phyloP scores from a whole-genome alignment of 208 protist genomes.

The Crithidia bombi region DNA sequence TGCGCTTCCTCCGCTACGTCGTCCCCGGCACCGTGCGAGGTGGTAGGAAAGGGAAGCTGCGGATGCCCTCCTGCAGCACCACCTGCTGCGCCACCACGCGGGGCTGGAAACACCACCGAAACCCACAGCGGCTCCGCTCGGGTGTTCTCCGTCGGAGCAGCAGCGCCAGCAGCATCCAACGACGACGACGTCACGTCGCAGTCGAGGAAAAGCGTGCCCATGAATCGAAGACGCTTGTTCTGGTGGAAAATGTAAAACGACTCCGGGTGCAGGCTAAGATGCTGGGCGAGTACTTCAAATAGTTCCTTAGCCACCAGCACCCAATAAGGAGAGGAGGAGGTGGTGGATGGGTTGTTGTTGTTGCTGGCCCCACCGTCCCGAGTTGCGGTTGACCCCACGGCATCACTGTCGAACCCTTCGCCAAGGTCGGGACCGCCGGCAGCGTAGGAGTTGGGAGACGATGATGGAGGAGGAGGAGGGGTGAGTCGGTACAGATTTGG shows the following conservation, averaged over 20 bases:
- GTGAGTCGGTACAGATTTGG: slow-evolving; percentile 19
- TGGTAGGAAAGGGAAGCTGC: not conserved
- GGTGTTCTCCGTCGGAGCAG: slow-evolving; percentile 17
- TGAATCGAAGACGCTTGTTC: slow-evolving; percentile 71
- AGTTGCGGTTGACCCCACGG: too few relatives aligned
- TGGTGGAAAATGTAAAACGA: slow-evolving; percentile 59
- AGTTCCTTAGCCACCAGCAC: slow-evolving; percentile 54
- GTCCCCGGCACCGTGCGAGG: slow-evolving; percentile 1
- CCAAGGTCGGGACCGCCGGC: not conserved
- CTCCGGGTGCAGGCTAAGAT: slow-evolving; percentile 66
- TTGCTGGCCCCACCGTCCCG: not conserved
- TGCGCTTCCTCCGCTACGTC: slow-evolving; percentile 23
- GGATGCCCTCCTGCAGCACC: not conserved
- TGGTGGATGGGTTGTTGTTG: not conserved
- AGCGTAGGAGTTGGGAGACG: not conserved
- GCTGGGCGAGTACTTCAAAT: slow-evolving; percentile 63
- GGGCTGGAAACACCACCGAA: slow-evolving; percentile 42
- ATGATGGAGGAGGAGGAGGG: not conserved
- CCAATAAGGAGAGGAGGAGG: slow-evolving; percentile 31
- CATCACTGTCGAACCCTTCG: not conserved
- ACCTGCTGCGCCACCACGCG: not conserved
- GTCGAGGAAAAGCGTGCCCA: slow-evolving; percentile 57
- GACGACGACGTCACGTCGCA: slow-evolving; percentile 27
- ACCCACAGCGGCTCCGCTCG: slow-evolving; percentile 67
- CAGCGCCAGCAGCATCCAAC: not conserved